Evolutionary conservation across 805 yeast species (phyloP), one percentile per base, ranked within the genome.

Genomic region (Lipomyces sp.): DNA sequence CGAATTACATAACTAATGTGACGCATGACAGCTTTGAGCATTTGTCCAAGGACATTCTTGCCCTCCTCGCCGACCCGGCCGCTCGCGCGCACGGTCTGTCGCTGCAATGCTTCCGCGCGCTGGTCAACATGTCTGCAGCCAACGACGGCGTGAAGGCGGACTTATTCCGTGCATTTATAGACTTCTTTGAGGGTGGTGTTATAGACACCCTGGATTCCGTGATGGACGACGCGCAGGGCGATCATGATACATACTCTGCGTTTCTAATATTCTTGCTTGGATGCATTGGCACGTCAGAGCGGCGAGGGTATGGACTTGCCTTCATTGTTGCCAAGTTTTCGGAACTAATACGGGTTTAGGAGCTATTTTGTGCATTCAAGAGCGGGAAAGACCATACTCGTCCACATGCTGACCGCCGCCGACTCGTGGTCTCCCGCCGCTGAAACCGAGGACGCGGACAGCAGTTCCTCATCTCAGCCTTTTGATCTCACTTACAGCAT

Each of bases 71-170:
- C n/a, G n/a, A n/a, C n/a, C n/a, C n/a, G n/a, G n/a, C n/a, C n/a
- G n/a, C n/a, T n/a, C n/a, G n/a, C n/a, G n/a, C n/a, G n/a, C n/a
- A n/a, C n/a, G n/a, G n/a, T n/a, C n/a, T n/a, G n/a, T n/a, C n/a
- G n/a, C n/a, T n/a, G n/a, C n/a, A n/a, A n/a, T 26, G 29, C 10
- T 41, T 40, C 14, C 21, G 39, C n/a, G 43, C 37, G 2, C 32
- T 53, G n/a, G 55, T 49, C 14, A 53, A 53, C 33, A 26, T 53
- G 23, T 36, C 43, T 28, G 57, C 57, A 2, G 29, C 51, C 21
- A 50, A 53, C 23, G 51, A 45, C 11, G 19, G 16, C 8, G 8
- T 45, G 3, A 44, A 38, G 35, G 47, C 32, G 6, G 31, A 31
- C n/a, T 33, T 51, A 16, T 43, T 39, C 47, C 18, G 39, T 19